Evolutionary conservation across 805 yeast species (phyloP).

Genomic region (Priceomyces medius): DNA sequence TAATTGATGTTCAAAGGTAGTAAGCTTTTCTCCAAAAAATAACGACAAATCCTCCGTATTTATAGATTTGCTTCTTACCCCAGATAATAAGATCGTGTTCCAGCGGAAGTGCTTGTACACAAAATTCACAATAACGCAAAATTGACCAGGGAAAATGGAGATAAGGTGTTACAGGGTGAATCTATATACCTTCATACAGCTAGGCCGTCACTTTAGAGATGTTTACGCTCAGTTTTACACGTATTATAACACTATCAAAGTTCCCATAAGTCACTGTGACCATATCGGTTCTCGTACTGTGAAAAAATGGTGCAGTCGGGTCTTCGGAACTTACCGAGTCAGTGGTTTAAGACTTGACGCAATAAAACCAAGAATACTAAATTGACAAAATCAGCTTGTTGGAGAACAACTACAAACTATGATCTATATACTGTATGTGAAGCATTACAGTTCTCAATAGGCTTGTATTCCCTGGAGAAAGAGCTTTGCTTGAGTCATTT

Average conservation of each 20-base stretch:
- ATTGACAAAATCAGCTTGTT: too few relatives aligned
- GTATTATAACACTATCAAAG: too few relatives aligned
- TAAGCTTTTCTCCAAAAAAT: background rate
- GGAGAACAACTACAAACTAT: too few relatives aligned
- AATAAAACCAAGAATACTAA: too few relatives aligned
- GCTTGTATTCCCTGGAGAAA: too few relatives aligned
- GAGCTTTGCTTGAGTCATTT: too few relatives aligned
- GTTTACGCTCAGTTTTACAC: too few relatives aligned
- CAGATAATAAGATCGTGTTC: constrained; percentile 12
- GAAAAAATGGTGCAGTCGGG: constrained; percentile 1
- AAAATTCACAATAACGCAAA: background rate
- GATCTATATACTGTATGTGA: too few relatives aligned
- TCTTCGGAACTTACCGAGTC: constrained; percentile 3
- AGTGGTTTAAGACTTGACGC: background rate
- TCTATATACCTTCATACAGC: too few relatives aligned
- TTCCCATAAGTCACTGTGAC: background rate
- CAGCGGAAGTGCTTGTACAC: constrained; percentile 12
- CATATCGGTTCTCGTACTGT: background rate
- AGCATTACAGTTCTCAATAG: too few relatives aligned
- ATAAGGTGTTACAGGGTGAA: background rate
- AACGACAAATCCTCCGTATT: constrained; percentile 7
- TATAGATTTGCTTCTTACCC: constrained; percentile 12
- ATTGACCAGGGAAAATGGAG: background rate
- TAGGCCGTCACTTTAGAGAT: too few relatives aligned
- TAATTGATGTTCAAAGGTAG: background rate